These are phyloP conservation scores for Entomortierella lignicola DNA, from an alignment of 192 early-diverging fungal species.

Conservation along the genomic window DNA sequence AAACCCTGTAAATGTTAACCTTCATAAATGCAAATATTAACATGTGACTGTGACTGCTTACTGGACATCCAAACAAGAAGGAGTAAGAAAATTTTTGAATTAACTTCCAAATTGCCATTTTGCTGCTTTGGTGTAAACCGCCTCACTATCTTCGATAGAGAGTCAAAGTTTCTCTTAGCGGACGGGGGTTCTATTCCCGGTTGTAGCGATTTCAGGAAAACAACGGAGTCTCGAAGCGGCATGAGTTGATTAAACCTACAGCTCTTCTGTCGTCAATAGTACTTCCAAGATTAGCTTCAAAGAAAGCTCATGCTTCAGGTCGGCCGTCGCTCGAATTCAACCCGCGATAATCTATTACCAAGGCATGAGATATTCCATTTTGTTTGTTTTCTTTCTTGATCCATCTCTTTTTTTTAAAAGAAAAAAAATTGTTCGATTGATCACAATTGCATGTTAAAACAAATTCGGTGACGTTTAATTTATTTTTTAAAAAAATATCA, in stretches of 20 bases:
- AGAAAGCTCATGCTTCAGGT: conserved; percentile 41
- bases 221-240: conserved; percentile 55
- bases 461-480: no score
- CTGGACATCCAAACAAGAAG: not conserved
- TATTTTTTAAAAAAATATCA: no score
- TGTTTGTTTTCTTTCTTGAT: conserved; percentile 1
- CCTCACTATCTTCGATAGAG: conserved; percentile 7
- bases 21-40: no score
- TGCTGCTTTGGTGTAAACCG: conserved; percentile 26
- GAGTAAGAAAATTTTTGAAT: conserved; percentile 1
- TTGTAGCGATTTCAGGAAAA: not conserved
- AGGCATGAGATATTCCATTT: conserved; percentile 39
- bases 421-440: no score
- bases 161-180: not conserved
- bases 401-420: not conserved
- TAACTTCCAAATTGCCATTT: not conserved
- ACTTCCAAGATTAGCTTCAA: conserved; percentile 47
- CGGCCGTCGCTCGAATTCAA: conserved; percentile 52
- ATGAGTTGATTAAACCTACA: conserved; percentile 46
- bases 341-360: conserved; percentile 54
- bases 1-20: no score
- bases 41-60: not conserved
- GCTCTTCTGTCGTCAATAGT: conserved; percentile 54
- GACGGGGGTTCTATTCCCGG: conserved; percentile 18
- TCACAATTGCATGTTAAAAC: no score